Base-by-base conservation (phyloP, 192 early-diverging fungal genomes). In the Thoreauomyces humboldtii region DNA sequence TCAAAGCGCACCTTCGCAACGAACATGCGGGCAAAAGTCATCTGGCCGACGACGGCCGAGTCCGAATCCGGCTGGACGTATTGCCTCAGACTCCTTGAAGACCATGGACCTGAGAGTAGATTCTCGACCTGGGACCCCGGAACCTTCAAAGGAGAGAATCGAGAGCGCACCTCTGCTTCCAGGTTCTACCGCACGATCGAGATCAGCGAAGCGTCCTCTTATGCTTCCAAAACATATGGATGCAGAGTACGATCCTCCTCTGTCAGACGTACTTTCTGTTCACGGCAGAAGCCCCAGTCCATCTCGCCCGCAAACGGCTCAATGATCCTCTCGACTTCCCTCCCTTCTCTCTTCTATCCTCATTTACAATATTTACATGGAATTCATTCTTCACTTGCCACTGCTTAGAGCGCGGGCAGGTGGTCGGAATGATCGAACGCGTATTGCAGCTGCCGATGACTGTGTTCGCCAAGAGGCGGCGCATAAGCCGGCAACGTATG, bases 381-480 rank as follows among this genome's bases (percentile, higher is more conserved):
- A n/a, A n/a, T n/a, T n/a, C n/a, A n/a, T n/a, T n/a, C n/a, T n/a
- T n/a, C n/a, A n/a, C n/a, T n/a, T n/a, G n/a, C n/a, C n/a, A n/a
- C n/a, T n/a, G n/a, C n/a, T 52, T 29, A 52, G 14, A 52, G 50
- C 5, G 55, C 38, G 55, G 55, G 55, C 34, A 57, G 12, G 32
- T 31, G 15, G 15, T 34, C 31, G n/a, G 55, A 57, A 27, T 57
- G 55, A 57, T 57, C 55, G 38, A 57, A 57, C 32, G 55, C 55
- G 21, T 57, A 57, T n/a, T 36, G 35, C 19, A 57, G 2, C 7
- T 57, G 34, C 6, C 55, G 55, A 36, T 57, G 55, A 25, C 34
- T 57, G 35, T 57, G 35, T 24, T 31, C n/a, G 55, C 55, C 55
- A 2, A 37, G 35, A 9, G 55, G 55, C 2, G 55, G 19, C 14